phyloP scores from a whole-genome alignment of 441 rosid species.

The Aquilaria agallochum region DNA sequence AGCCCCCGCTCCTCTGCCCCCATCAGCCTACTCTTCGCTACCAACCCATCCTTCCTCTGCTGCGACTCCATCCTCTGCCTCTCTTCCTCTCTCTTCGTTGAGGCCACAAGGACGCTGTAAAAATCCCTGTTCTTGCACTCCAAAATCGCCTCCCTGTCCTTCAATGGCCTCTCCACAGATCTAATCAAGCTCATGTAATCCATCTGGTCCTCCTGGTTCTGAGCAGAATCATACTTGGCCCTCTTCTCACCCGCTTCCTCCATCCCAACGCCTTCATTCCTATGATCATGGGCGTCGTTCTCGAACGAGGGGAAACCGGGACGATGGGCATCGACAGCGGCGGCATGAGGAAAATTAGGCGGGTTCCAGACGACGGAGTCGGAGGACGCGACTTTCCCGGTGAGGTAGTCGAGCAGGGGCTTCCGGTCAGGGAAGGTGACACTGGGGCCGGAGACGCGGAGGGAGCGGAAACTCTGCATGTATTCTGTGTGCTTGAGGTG shows the following conservation, averaged over 20 bases:
- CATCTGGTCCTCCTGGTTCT: conserved; percentile 13
- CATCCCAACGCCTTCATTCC: conserved; percentile 15
- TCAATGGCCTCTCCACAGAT: conserved; percentile 68
- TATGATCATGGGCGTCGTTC: conserved; percentile 17
- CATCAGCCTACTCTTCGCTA: conserved; percentile 81
- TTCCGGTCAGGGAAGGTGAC: conserved; percentile 82
- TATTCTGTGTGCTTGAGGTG: conserved; percentile 73
- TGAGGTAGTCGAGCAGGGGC: conserved; percentile 77
- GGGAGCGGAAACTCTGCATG: conserved; percentile 57
- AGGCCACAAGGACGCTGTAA: conserved; percentile 63
- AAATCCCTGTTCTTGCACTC: conserved; percentile 77
- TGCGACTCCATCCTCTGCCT: conserved; percentile 82
- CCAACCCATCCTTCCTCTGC: conserved; percentile 92
- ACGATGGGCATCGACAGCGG: conserved; percentile 36
- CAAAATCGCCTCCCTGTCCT: conserved; percentile 66
- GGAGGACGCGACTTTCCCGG: conserved; percentile 55
- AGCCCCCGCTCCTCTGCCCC: conserved; percentile 76
- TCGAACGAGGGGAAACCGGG: conserved; percentile 36
- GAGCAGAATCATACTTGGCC: conserved; percentile 8
- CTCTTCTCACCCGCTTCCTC: conserved; percentile 27
- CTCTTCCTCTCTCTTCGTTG: conserved; percentile 84
- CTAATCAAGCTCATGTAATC: conserved; percentile 45
- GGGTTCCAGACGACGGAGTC: conserved; percentile 55
- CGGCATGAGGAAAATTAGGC: conserved; percentile 37
- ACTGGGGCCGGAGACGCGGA: conserved; percentile 60